Percentiles rank a stretch among this genome's conserved stretches.
Conservation (phyloP, 768 basidiomycete species). For the Leucogyrophana mollusca region DNA sequence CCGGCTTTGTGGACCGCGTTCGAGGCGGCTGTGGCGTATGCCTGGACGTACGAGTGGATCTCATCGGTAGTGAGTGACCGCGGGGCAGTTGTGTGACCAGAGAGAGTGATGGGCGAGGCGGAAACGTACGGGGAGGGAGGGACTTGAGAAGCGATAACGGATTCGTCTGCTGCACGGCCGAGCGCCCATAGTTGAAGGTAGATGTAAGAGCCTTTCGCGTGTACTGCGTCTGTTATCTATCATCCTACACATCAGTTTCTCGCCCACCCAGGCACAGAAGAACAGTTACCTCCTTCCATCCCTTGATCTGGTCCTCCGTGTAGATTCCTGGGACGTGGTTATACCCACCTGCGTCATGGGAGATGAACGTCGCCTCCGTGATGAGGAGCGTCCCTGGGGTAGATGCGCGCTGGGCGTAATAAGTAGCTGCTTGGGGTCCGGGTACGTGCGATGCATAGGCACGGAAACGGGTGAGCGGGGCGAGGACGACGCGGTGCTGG, state of each 20-base stretch:
- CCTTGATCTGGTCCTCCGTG: constrained; percentile 52
- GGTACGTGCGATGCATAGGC: constrained; percentile 36
- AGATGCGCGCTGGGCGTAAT: constrained; percentile 48
- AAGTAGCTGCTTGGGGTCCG: constrained; percentile 37
- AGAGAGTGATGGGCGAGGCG: constrained; percentile 29
- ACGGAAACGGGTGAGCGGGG: constrained; percentile 50
- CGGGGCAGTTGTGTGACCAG: constrained; percentile 7
- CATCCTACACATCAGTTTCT: background rate
- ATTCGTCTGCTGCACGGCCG: constrained; percentile 39
- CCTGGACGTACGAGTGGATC: constrained; percentile 29
- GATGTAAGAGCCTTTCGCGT: constrained; percentile 48
- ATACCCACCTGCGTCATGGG: constrained; percentile 47
- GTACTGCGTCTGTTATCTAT: constrained; percentile 57
- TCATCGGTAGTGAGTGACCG: constrained; percentile 25
- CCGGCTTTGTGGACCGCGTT: constrained; percentile 37
- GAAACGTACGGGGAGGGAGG: constrained; percentile 30
- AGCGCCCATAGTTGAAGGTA: constrained; percentile 55
- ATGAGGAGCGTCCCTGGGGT: constrained; percentile 54
- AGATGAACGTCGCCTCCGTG: constrained; percentile 56
- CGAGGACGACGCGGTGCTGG: constrained; percentile 51
- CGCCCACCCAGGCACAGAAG: no score
- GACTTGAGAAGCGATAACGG: constrained; percentile 35
- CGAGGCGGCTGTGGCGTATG: constrained; percentile 30
- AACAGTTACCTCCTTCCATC: constrained; percentile 45
- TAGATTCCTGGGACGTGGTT: constrained; percentile 61